These are phyloP conservation scores for Platanthera zijinensis DNA, from an alignment of 106 monocot genomes.

Conservation along the genomic window DNA sequence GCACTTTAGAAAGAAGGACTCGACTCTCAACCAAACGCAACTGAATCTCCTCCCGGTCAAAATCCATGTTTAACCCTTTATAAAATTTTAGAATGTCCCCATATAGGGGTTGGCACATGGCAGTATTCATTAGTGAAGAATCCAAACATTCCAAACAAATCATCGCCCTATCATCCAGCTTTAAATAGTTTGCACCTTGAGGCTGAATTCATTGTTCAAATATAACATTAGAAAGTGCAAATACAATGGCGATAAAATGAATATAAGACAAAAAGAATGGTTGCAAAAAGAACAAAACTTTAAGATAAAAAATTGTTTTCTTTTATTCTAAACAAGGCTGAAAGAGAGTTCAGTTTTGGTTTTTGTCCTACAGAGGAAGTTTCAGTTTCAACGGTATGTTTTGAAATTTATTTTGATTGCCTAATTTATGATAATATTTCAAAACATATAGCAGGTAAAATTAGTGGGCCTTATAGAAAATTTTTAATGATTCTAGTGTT, in stretches of 20 bases:
- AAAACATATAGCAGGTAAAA: too few relatives aligned
- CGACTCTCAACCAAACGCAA: slow-evolving; percentile 88
- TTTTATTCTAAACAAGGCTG: background rate
- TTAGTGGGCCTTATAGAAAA: too few relatives aligned
- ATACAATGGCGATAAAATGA: background rate
- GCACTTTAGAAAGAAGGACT: slow-evolving; percentile 78
- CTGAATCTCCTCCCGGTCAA: slow-evolving; percentile 65
- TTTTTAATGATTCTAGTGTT: too few relatives aligned
- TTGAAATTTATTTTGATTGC: too few relatives aligned
- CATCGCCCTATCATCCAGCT: slow-evolving; percentile 74
- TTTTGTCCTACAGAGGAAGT: too few relatives aligned
- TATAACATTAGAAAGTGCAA: too few relatives aligned
- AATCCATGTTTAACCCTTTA: slow-evolving; percentile 91
- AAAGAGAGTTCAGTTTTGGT: too few relatives aligned
- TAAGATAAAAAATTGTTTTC: background rate
- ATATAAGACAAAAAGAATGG: background rate
- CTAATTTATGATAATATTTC: too few relatives aligned
- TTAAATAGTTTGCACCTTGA: slow-evolving; percentile 52
- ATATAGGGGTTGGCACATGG: slow-evolving; percentile 86
- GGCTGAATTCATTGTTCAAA: slow-evolving; percentile 25
- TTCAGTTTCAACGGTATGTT: too few relatives aligned
- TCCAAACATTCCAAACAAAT: slow-evolving; percentile 86
- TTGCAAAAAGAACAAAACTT: background rate
- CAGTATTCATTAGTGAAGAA: slow-evolving; percentile 84
- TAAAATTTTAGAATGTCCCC: slow-evolving; percentile 93